Conservation (phyloP, 768 basidiomycete species). For the Rhodotorula babjevae region DNA sequence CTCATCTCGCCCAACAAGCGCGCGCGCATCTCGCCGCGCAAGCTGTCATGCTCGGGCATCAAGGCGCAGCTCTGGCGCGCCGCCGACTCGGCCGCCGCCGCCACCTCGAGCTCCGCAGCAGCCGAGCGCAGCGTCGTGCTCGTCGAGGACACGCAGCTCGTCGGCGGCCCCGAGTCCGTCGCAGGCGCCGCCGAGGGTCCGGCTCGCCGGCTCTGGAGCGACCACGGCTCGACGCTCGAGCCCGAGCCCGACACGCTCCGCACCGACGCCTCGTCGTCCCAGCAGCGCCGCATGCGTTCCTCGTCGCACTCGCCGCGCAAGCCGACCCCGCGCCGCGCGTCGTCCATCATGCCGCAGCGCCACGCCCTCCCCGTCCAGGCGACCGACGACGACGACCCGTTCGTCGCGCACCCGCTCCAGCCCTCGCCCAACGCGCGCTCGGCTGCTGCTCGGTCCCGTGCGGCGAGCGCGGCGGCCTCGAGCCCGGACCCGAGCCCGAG, state of each 20-base stretch:
- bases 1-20: conserved; percentile 25
- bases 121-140: neutral
- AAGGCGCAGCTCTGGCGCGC: neutral
- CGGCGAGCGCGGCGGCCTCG: no score
- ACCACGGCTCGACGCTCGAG: neutral
- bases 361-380: neutral
- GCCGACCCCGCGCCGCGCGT: neutral
- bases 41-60: neutral
- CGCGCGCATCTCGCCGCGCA: neutral
- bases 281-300: neutral
- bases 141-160: conserved; percentile 15
- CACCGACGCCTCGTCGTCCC: neutral
- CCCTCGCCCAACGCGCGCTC: conserved; percentile 14
- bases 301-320: neutral
- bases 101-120: neutral
- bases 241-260: conserved; percentile 27
- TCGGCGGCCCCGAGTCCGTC: neutral
- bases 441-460: neutral
- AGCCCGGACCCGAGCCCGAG: neutral
- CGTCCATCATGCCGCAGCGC: neutral
- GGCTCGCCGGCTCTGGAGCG: neutral
- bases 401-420: conserved; percentile 3
- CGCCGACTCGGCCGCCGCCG: neutral
- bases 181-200: neutral
- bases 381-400: neutral